phyloP scores from a whole-genome alignment of 495 filamentous ascomycete species.

The Penicillium manginii region DNA sequence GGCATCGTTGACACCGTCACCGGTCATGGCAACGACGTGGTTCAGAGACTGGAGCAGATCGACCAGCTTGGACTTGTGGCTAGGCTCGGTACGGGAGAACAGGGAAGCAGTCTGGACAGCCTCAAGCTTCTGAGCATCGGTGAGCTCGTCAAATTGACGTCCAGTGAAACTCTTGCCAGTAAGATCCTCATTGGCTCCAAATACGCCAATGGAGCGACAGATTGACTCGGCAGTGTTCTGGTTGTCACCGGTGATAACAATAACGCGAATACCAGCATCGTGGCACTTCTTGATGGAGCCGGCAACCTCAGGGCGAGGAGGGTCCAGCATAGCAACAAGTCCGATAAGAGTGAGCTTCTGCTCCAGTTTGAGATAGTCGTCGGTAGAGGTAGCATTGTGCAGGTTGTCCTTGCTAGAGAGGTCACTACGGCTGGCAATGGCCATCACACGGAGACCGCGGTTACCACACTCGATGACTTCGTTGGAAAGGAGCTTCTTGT shows the following conservation, averaged over 20 bases:
- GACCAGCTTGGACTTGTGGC: constrained; percentile 93
- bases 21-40: constrained; percentile 99
- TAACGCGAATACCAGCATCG: constrained; percentile 91
- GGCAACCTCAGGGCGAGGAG: constrained; percentile 91
- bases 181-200: constrained; percentile 79
- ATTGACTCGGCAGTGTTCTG: constrained; percentile 97
- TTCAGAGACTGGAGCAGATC: constrained; percentile 92
- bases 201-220: constrained; percentile 95
- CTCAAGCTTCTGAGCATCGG: constrained; percentile 73
- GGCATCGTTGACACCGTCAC: constrained; percentile 98
- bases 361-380: constrained; percentile 84
- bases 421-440: constrained; percentile 79
- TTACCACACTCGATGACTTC: constrained; percentile 90
- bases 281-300: constrained; percentile 85
- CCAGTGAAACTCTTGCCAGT: constrained; percentile 94
- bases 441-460: constrained; percentile 91
- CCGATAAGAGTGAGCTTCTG: constrained; percentile 93
- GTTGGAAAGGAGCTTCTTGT: constrained; percentile 67
- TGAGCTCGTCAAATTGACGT: constrained; percentile 88
- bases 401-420: constrained; percentile 70
- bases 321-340: constrained; percentile 95
- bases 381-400: constrained; percentile 74
- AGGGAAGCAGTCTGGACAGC: constrained; percentile 85
- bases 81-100: constrained; percentile 96
- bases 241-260: constrained; percentile 98